These are phyloP conservation scores for Trichophyton benhamiae DNA, from an alignment of 2,329 filamentous ascomycete species.

Conservation along the genomic window DNA sequence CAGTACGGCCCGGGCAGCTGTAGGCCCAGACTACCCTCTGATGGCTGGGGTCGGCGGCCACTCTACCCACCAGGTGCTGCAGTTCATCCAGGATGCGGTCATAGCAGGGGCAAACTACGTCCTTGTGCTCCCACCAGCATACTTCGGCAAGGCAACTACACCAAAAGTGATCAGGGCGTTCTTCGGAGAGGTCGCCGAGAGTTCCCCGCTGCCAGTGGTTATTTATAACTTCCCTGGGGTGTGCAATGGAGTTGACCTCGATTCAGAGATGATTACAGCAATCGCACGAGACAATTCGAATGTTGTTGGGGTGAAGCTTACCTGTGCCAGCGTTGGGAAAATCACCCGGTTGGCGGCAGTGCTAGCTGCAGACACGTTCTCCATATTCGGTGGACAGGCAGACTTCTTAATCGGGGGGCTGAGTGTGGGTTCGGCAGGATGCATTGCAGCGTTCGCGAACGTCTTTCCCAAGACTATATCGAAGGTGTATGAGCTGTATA, in stretches of 20 bases:
- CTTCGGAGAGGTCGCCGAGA: constrained; percentile 45
- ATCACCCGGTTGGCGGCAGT: constrained; percentile 44
- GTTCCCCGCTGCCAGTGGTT: constrained; percentile 45
- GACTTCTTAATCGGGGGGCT: constrained; percentile 54
- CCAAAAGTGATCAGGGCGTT: constrained; percentile 47
- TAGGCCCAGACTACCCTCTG: constrained; percentile 43
- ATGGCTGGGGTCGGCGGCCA: constrained; percentile 54
- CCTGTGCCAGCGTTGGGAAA: constrained; percentile 51
- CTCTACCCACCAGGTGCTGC: constrained; percentile 51
- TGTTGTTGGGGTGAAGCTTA: constrained; percentile 54
- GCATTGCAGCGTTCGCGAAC: constrained; percentile 47
- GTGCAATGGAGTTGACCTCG: constrained; percentile 55
- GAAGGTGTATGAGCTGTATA: constrained; percentile 50
- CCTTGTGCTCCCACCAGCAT: constrained; percentile 50
- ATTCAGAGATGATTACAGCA: constrained; percentile 48
- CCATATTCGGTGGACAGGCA: constrained; percentile 58
- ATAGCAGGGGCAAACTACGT: constrained; percentile 50
- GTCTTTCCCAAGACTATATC: constrained; percentile 45
- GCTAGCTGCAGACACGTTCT: constrained; percentile 46
- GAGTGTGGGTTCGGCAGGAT: constrained; percentile 42
- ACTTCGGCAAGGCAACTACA: constrained; percentile 53
- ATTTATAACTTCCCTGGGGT: constrained; percentile 60
- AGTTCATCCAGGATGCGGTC: constrained; percentile 47
- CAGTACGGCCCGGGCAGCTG: constrained; percentile 41
- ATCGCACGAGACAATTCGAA: constrained; percentile 40